A percentile compares a stretch with the other conserved stretches of the same genome.
Evolutionary conservation across 2,329 filamentous ascomycete genomes (phyloP).

Genomic region (Ceratocystis destructans): DNA sequence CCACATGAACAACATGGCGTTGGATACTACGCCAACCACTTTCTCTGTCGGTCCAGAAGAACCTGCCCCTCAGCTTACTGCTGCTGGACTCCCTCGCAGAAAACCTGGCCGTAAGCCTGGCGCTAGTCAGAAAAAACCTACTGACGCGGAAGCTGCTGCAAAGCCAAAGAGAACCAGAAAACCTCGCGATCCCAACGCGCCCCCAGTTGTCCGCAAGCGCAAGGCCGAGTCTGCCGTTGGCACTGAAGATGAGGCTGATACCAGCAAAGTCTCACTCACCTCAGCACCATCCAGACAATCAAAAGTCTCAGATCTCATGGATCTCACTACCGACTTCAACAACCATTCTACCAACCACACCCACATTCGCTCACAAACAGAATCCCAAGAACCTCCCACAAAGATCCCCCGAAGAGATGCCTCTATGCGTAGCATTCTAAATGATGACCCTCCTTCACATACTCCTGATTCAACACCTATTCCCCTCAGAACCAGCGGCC

Average conservation of each 20-base stretch:
- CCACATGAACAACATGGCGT: slow-evolving; percentile 36
- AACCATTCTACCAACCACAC: slow-evolving; percentile 19
- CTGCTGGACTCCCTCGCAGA: slow-evolving; percentile 45
- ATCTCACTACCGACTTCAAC: slow-evolving; percentile 17
- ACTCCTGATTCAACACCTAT: slow-evolving; percentile 31
- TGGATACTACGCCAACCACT: slow-evolving; percentile 25
- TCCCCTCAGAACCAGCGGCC: slow-evolving; percentile 52
- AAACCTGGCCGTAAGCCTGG: slow-evolving; percentile 54
- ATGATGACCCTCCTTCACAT: slow-evolving; percentile 37
- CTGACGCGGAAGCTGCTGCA: slow-evolving; percentile 28
- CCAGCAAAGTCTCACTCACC: slow-evolving; percentile 26
- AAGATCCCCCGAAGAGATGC: slow-evolving; percentile 40
- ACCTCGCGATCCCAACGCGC: slow-evolving; percentile 45
- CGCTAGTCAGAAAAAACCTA: slow-evolving; percentile 34
- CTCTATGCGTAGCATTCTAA: slow-evolving; percentile 44
- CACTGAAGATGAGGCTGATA: slow-evolving; percentile 27
- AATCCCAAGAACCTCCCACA: slow-evolving; percentile 28
- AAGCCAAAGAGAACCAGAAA: slow-evolving; percentile 38
- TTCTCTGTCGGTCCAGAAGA: slow-evolving; percentile 27
- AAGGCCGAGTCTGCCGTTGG: slow-evolving; percentile 35
- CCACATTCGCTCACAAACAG: slow-evolving; percentile 22
- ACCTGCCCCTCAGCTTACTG: slow-evolving; percentile 37
- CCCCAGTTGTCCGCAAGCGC: slow-evolving; percentile 40
- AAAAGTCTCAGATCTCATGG: slow-evolving; percentile 31
- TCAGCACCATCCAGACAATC: slow-evolving; percentile 26